Evolutionary conservation across 805 yeast genomes (phyloP), one percentile per base, ranked within the genome.

Genomic region (Ogataea henricii): DNA sequence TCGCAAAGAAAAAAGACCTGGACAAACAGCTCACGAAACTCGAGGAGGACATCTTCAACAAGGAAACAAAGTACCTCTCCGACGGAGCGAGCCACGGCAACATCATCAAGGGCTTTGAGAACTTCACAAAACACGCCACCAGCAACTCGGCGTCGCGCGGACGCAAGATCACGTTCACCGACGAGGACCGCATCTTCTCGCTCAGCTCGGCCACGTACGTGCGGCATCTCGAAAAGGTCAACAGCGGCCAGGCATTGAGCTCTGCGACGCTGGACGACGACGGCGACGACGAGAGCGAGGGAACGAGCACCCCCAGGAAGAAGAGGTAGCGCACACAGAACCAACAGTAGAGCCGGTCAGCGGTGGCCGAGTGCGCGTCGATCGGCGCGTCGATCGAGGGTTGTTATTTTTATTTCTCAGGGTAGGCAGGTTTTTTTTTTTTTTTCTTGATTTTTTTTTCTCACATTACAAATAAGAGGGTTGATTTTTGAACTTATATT

Each of bases 101-200:
- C 64, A 85, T 92, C 22, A 86, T 89, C n/a, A 85, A 86, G 53
- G 98, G 98, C 1, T 91, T 90, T 59, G 97, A 91, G 41, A 85
- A 81, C 57, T 86, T 87, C 60, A 74, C 84, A 41, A 87, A 85
- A 55, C 47, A 47, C 27, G 51, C 51, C 3, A 51, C 59, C 1
- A 37, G 54, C 14, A 66, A 70, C 21, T 59, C 68, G 3, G 36
- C 60, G 1, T 58, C 74, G n/a, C 53, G 61, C 25, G 73, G 71
- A 66, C 74, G 77, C 60, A 73, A 81, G 67, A 69, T 78, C 49
- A 63, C 74, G 43, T 77, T 78, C 68, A 72, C 82, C 0, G 92
- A 87, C 52, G 87, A 85, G 29, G 97, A 89, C 59, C 80, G 95
- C 40, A 79, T 89, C 3, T 89, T 89, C 66, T 83, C 91, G 29